These are phyloP conservation scores for Forsythia suspensa DNA, from an alignment of 257 asterid genomes.

Conservation along the genomic window DNA sequence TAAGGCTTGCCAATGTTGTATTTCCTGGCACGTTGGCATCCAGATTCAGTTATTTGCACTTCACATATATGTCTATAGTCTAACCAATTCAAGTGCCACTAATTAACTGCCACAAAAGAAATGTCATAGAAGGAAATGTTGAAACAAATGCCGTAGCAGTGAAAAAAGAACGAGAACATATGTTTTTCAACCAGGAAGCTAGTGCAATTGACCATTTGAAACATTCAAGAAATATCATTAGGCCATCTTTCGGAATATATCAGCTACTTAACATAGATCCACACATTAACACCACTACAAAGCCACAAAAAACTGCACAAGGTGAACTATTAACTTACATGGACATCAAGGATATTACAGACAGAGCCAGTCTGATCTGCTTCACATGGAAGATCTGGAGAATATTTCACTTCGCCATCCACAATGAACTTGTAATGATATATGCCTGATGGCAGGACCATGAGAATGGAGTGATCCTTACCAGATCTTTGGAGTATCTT, in stretches of 20 bases:
- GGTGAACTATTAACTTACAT: conserved; percentile 47
- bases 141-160: conserved; percentile 5
- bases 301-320: neutral
- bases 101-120: neutral
- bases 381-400: conserved; percentile 77
- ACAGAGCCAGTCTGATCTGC: conserved; percentile 58
- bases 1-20: neutral
- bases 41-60: neutral
- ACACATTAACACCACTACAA: neutral
- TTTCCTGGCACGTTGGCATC: neutral
- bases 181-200: conserved; percentile 13
- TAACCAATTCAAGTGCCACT: neutral
- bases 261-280: neutral
- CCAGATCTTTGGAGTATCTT: conserved; percentile 78
- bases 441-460: conserved; percentile 82
- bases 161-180: conserved; percentile 4
- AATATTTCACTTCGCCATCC: conserved; percentile 70
- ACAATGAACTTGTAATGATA: conserved; percentile 77
- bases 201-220: neutral
- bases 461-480: conserved; percentile 76
- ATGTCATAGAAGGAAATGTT: neutral
- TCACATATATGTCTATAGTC: neutral
- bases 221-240: neutral
- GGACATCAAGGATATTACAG: conserved; percentile 84
- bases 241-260: neutral